A percentile compares a stretch with the other conserved stretches of the same genome.
Conservation (phyloP, 768 basidiomycete genomes). For the Amanita pseudoporphyria region DNA sequence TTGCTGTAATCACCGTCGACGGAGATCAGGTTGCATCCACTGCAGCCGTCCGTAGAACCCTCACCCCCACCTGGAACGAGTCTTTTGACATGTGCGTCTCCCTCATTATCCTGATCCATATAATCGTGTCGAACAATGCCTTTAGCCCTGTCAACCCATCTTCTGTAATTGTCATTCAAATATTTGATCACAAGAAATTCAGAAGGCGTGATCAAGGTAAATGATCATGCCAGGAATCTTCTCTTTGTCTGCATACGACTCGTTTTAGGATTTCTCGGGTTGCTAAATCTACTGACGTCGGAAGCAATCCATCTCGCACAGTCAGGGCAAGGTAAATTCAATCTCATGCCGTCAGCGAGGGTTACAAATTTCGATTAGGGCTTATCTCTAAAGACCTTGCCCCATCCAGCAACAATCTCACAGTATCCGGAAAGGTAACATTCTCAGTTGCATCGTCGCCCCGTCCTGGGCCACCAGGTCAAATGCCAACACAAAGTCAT, state of each 20-base stretch:
- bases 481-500: constrained; percentile 1
- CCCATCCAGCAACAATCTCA: constrained; percentile 63
- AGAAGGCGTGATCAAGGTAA: constrained; percentile 76
- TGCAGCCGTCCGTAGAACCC: constrained; percentile 53
- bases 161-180: constrained; percentile 73
- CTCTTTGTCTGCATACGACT: constrained; percentile 11
- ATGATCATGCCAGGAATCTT: constrained; percentile 21
- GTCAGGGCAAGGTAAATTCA: constrained; percentile 33
- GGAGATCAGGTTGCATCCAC: constrained; percentile 78
- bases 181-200: constrained; percentile 87
- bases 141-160: constrained; percentile 46
- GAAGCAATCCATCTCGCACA: constrained; percentile 43
- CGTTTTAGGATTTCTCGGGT: constrained; percentile 42
- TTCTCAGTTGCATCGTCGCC: constrained; percentile 41
- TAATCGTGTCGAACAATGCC: constrained; percentile 10
- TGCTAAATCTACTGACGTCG: constrained; percentile 44
- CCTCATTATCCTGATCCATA: constrained; percentile 5
- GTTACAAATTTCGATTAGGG: constrained; percentile 26
- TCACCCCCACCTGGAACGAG: constrained; percentile 78
- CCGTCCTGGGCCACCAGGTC: constrained; percentile 17
- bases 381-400: constrained; percentile 69
- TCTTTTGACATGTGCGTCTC: constrained; percentile 69
- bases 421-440: constrained; percentile 77
- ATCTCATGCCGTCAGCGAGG: constrained; percentile 11
- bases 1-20: constrained; percentile 82